Evolutionary conservation across 805 yeast genomes (phyloP), one percentile per base, ranked within the genome.

Genomic region (Nakazawaea sp.): DNA sequence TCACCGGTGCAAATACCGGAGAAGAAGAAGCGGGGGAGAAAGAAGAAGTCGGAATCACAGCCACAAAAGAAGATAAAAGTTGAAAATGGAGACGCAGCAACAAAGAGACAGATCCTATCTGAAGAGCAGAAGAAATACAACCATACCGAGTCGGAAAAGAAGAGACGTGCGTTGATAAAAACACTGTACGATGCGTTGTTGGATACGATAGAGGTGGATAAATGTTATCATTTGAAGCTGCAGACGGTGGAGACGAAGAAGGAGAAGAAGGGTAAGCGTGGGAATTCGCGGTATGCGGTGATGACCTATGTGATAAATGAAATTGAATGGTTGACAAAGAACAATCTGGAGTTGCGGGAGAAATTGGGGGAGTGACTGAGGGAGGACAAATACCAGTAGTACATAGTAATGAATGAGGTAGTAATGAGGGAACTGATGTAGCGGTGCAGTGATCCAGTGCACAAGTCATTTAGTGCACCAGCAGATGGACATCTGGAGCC

Each of bases 111-210:
- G 23, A 31, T 51, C 13, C 50, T 62, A 18, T 40, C 55, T 5
- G 53, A 50, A 30, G 53, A 58, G 30, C 64, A 64, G 42, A 60
- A 56, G 39, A 48, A 63, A 31, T 34, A 45, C 23, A 53, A 58
- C 36, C 70, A 64, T 45, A 56, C 63, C 8, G 47, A 54, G 17
- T 55, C 62, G 18, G 70, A 64, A 45, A 66, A 63, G 43, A 53
- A 52, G 39, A 47, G 70, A 21, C 48, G 70, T 30, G 46, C 50
- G 27, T 46, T 52, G 38, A 64, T 65, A 18, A 61, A 58, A 38
- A 51, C 48, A 11, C 59, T 69, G 2, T 64, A 59, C 43, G 64
- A 62, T 28, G 30, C 48, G 12, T 45, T 64, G 16, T 52, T 58
- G 18, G 44, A 39, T 3, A 37, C 35, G 16, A 33, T 36, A 6